phyloP scores from a whole-genome alignment of 306 rosid species.

The Dryas drummondii region DNA sequence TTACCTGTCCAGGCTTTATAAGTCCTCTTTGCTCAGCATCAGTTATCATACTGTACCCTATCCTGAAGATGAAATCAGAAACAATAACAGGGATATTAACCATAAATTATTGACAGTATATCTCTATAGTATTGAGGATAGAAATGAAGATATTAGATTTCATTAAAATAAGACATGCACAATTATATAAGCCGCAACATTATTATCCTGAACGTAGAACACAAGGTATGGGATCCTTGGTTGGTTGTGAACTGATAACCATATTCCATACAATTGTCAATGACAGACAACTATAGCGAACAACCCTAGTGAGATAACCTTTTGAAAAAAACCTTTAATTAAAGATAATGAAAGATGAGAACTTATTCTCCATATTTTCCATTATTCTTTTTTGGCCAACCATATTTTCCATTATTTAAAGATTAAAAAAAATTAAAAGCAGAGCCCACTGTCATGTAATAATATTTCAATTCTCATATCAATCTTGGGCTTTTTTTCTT shows the following conservation, averaged over 20 bases:
- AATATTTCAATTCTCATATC: neutral
- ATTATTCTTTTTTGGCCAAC: neutral
- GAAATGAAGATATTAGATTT: slow-evolving; percentile 9
- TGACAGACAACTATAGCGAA: neutral
- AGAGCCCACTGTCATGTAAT: neutral
- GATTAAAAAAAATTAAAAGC: neutral
- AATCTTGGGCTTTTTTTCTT: neutral
- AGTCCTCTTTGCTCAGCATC: slow-evolving; percentile 92
- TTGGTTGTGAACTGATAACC: neutral
- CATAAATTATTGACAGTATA: neutral
- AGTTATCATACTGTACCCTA: slow-evolving; percentile 82
- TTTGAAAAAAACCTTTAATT: neutral
- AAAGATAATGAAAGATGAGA: neutral
- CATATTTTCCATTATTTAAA: neutral
- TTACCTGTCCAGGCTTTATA: slow-evolving; percentile 93
- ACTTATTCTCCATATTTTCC: neutral
- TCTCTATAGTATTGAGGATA: neutral
- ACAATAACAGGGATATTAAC: neutral
- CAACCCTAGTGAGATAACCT: neutral
- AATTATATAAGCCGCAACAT: slow-evolving; percentile 3
- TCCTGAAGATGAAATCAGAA: slow-evolving; percentile 58
- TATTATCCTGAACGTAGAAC: neutral
- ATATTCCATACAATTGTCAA: neutral
- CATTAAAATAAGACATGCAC: neutral
- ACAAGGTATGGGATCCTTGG: neutral